These are phyloP conservation scores for Eremothecium cymbalariae DNA, from an alignment of 1,139 yeast genomes.

Conservation along the genomic window DNA sequence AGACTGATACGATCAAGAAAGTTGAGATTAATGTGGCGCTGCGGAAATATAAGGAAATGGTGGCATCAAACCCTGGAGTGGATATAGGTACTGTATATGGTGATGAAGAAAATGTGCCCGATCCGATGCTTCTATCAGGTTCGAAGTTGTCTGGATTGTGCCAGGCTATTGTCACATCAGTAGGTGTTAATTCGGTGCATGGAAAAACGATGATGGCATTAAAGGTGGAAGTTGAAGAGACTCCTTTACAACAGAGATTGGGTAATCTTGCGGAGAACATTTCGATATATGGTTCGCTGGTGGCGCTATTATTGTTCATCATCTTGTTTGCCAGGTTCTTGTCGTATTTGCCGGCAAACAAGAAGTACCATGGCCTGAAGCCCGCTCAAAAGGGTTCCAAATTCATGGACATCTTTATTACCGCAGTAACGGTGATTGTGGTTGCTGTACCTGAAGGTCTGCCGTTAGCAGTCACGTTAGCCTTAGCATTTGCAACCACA, in stretches of 20 bases:
- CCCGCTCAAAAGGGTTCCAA: constrained; percentile 76
- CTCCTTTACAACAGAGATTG: constrained; percentile 83
- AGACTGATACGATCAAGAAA: constrained; percentile 73
- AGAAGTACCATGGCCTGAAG: constrained; percentile 37
- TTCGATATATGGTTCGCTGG: constrained; percentile 83
- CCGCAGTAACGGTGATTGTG: constrained; percentile 85
- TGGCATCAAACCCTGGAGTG: constrained; percentile 34
- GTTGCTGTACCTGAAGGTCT: constrained; percentile 99
- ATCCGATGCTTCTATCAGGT: constrained; percentile 88
- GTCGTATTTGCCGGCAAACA: constrained; percentile 52
- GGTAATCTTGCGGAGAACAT: constrained; percentile 84
- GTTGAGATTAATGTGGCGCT: constrained; percentile 46
- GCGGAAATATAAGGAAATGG: constrained; percentile 23
- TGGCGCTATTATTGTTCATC: constrained; percentile 69
- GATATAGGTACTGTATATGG: constrained; percentile 42
- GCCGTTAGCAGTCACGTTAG: constrained; percentile 92
- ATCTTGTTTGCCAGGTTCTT: constrained; percentile 73
- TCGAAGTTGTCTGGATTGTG: constrained; percentile 86
- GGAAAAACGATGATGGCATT: constrained; percentile 86
- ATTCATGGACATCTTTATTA: constrained; percentile 78
- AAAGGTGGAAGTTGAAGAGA: constrained; percentile 64
- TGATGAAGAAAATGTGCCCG: constrained; percentile 37
- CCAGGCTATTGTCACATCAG: constrained; percentile 77
- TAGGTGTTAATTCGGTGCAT: constrained; percentile 80
- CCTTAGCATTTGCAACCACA: constrained; percentile 95